phyloP scores from a whole-genome alignment of 257 asterid genomes.

The Nicotiana attenuata region DNA sequence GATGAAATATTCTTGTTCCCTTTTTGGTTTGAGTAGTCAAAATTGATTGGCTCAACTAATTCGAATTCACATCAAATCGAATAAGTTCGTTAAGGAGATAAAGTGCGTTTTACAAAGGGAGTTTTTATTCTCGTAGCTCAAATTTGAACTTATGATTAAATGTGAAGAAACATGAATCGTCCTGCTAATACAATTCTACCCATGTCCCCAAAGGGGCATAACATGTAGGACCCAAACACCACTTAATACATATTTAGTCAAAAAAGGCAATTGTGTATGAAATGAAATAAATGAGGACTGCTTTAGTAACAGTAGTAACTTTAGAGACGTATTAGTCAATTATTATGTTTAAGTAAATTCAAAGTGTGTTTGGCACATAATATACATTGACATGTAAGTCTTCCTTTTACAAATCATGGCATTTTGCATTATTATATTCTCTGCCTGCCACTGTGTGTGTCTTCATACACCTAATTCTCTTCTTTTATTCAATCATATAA shows the following conservation, averaged over 20 bases:
- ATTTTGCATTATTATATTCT: neutral
- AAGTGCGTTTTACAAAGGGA: too few relatives aligned
- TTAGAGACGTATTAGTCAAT: conserved; percentile 10
- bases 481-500: neutral
- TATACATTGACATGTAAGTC: conserved; percentile 1
- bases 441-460: too few relatives aligned
- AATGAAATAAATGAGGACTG: neutral
- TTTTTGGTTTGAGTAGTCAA: neutral
- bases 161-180: too few relatives aligned
- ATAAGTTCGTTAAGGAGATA: neutral
- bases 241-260: too few relatives aligned
- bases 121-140: too few relatives aligned
- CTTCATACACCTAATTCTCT: neutral
- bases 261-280: neutral
- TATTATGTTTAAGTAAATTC: neutral
- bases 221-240: neutral
- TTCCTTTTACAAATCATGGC: neutral
- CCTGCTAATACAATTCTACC: too few relatives aligned
- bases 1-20: neutral
- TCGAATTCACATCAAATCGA: too few relatives aligned
- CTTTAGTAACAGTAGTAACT: neutral
- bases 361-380: neutral
- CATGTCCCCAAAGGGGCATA: neutral
- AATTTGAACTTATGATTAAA: too few relatives aligned
- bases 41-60: too few relatives aligned